A percentile compares a stretch with the other conserved stretches of the same genome.
Evolutionary conservation across 345 rosid species (phyloP).

Genomic region (Trapa incisa): DNA sequence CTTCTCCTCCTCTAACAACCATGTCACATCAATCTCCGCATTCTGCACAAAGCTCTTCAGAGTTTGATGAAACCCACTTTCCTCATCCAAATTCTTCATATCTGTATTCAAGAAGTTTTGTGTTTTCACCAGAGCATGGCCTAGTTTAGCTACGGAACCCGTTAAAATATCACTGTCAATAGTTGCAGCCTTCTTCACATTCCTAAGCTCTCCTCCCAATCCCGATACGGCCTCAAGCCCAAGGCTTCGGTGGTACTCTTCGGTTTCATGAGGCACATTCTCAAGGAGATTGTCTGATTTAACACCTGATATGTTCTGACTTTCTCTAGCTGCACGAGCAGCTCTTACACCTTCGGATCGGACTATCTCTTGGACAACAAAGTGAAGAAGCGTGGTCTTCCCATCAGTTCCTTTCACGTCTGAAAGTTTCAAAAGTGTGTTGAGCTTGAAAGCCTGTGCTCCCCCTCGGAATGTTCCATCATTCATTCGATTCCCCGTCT

Average conservation of each 20-base stretch:
- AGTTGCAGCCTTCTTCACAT: constrained; percentile 79
- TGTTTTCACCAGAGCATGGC: constrained; percentile 40
- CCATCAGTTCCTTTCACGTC: constrained; percentile 96
- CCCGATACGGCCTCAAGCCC: constrained; percentile 80
- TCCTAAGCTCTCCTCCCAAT: constrained; percentile 64
- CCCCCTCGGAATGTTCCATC: constrained; percentile 95
- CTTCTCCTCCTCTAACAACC: constrained; percentile 73
- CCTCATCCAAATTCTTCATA: constrained; percentile 56
- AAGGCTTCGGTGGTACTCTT: constrained; percentile 52
- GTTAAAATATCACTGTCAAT: constrained; percentile 73
- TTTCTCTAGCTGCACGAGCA: constrained; percentile 57
- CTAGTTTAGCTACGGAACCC: constrained; percentile 60
- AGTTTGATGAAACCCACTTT: constrained; percentile 55
- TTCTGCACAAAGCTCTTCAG: constrained; percentile 69
- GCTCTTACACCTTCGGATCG: constrained; percentile 89
- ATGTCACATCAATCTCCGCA: constrained; percentile 52
- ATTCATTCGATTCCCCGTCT: constrained; percentile 98
- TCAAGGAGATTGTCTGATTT: constrained; percentile 67
- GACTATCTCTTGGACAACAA: constrained; percentile 87
- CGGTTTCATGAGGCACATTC: constrained; percentile 43
- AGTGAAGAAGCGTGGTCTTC: constrained; percentile 92
- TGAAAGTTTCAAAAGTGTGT: constrained; percentile 83
- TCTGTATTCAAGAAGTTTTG: constrained; percentile 57
- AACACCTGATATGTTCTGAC: constrained; percentile 51
- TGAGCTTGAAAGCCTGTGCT: constrained; percentile 95